phyloP scores from a whole-genome alignment of 352 stramenopile genomes.

The Globisporangium ultimum region DNA sequence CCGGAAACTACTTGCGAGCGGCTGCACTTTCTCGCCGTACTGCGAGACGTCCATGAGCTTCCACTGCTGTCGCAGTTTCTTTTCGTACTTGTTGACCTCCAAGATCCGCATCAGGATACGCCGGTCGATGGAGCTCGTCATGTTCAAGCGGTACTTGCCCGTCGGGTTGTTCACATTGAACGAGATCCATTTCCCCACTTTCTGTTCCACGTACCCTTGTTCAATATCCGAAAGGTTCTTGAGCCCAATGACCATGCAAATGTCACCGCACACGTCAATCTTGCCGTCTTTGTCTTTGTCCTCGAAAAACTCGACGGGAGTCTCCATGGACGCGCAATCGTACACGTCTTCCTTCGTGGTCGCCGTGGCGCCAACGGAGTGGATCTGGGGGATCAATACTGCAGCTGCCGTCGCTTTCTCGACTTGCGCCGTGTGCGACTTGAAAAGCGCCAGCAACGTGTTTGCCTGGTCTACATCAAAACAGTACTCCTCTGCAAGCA shows the following conservation, averaged over 20 bases:
- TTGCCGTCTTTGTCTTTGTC: slow-evolving; percentile 80
- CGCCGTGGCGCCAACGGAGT: slow-evolving; percentile 14
- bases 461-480: slow-evolving; percentile 61
- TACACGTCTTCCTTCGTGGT: slow-evolving; percentile 31
- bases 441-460: slow-evolving; percentile 51
- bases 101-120: slow-evolving; percentile 73
- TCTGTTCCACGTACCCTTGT: slow-evolving; percentile 63
- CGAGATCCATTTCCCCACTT: slow-evolving; percentile 75
- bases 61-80: slow-evolving; percentile 41
- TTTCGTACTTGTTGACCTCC: slow-evolving; percentile 59
- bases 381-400: slow-evolving; percentile 63
- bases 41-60: slow-evolving; percentile 71
- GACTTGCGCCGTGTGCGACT: slow-evolving; percentile 58
- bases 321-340: slow-evolving; percentile 58
- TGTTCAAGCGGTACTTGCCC: slow-evolving; percentile 64
- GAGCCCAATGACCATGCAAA: slow-evolving; percentile 72
- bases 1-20: slow-evolving; percentile 44
- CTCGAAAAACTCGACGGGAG: slow-evolving; percentile 65
- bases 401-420: slow-evolving; percentile 66
- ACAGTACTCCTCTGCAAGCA: slow-evolving; percentile 59
- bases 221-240: slow-evolving; percentile 61
- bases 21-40: slow-evolving; percentile 31
- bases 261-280: slow-evolving; percentile 78
- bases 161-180: slow-evolving; percentile 72
- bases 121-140: slow-evolving; percentile 64